Evolutionary conservation across 441 rosid genomes (phyloP).

Genomic region (Adansonia rubrostipa): DNA sequence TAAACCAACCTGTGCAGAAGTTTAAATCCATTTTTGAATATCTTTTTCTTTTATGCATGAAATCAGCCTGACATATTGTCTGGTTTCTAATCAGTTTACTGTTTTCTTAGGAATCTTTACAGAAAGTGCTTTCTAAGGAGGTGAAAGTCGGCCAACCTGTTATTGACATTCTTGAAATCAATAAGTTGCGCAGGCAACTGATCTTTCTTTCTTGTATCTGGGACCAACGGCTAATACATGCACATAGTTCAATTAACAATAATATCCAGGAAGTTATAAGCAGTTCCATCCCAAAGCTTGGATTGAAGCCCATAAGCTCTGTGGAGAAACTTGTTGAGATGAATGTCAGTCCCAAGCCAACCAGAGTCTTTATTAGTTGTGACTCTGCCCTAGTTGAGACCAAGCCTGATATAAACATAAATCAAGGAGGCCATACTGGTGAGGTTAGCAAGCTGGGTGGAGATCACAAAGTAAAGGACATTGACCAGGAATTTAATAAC

Average conservation of each 20-base stretch:
- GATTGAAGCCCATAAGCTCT: constrained; percentile 45
- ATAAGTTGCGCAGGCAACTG: constrained; percentile 60
- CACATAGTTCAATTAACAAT: constrained; percentile 43
- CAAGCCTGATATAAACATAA: constrained; percentile 40
- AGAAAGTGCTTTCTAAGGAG: constrained; percentile 41
- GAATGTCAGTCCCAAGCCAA: constrained; percentile 37
- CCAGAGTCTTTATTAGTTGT: constrained; percentile 41
- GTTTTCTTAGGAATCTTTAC: constrained; percentile 56
- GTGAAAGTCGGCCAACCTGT: constrained; percentile 48
- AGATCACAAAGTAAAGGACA: constrained; percentile 38
- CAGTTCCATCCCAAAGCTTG: constrained; percentile 45
- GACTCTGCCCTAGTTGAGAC: constrained; percentile 42
- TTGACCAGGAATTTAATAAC: constrained; percentile 34
- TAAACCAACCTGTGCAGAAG: background rate
- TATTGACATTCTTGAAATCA: constrained; percentile 72
- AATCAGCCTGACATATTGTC: background rate
- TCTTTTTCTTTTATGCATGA: constrained; percentile 21
- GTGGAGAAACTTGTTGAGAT: constrained; percentile 45
- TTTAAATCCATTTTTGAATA: background rate
- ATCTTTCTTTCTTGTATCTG: constrained; percentile 64
- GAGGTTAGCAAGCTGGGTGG: constrained; percentile 34
- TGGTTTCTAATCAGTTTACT: constrained; percentile 13
- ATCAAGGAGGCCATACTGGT: constrained; percentile 40
- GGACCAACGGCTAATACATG: constrained; percentile 65
- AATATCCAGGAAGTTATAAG: constrained; percentile 40